Conservation (phyloP, 1,284 basidiomycete species). For the Xerocomus amazonicus region DNA sequence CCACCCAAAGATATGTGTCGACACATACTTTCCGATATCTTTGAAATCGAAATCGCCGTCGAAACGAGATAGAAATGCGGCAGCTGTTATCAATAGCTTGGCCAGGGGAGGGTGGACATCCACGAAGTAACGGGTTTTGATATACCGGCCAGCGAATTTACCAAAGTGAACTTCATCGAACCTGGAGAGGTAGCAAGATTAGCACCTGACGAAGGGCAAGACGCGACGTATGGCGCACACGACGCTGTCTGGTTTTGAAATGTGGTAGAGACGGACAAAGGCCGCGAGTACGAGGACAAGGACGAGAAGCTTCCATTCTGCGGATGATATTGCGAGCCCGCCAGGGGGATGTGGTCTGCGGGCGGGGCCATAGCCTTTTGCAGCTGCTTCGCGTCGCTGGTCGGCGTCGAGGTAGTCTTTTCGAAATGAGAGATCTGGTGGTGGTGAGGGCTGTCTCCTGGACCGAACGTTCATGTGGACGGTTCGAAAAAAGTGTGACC, state of each 20-base stretch:
- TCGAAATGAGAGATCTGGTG: slow-evolving; percentile 42
- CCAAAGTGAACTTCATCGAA: slow-evolving; percentile 98
- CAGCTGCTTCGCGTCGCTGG: slow-evolving; percentile 62
- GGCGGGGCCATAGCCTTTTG: slow-evolving; percentile 58
- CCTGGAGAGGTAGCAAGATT: slow-evolving; percentile 39
- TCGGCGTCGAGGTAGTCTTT: slow-evolving; percentile 70
- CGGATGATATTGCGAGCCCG: slow-evolving; percentile 61
- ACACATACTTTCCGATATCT: slow-evolving; percentile 87
- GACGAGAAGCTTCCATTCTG: slow-evolving; percentile 72
- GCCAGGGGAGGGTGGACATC: slow-evolving; percentile 98
- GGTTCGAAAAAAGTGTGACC: too few species aligned
- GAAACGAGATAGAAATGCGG: slow-evolving; percentile 87
- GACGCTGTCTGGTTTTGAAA: slow-evolving; percentile 81
- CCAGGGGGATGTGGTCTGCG: slow-evolving; percentile 51
- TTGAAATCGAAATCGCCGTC: slow-evolving; percentile 96
- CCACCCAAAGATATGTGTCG: not conserved
- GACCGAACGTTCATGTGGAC: slow-evolving; percentile 40
- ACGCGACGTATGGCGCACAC: slow-evolving; percentile 59
- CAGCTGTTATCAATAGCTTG: slow-evolving; percentile 91
- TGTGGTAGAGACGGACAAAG: slow-evolving; percentile 73
- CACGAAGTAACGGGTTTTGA: slow-evolving; percentile 88
- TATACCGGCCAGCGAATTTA: slow-evolving; percentile 89
- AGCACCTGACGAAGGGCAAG: not conserved
- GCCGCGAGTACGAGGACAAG: slow-evolving; percentile 63
- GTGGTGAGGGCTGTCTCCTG: slow-evolving; percentile 64